Evolutionary conservation across 441 rosid species (phyloP).

Genomic region (Erysimum pusillum): DNA sequence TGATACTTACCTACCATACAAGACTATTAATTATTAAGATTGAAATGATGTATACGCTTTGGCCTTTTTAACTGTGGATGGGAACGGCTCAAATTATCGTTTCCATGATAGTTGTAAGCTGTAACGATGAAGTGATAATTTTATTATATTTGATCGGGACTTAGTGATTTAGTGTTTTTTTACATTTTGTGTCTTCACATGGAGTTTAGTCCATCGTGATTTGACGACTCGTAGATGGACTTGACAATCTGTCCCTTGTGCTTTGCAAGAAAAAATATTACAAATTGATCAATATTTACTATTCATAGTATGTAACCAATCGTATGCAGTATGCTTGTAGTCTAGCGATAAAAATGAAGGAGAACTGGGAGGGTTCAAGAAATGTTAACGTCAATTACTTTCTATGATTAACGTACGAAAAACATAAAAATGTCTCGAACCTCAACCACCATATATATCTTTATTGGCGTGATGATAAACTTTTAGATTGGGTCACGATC

Average conservation of each 20-base stretch:
- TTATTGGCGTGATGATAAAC: conserved; percentile 44
- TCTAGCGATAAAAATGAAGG: not conserved
- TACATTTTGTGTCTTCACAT: not conserved
- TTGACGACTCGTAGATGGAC: not conserved
- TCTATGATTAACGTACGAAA: conserved; percentile 17
- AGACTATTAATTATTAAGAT: too few relatives aligned
- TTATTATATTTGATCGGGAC: too few relatives aligned
- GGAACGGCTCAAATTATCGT: too few relatives aligned
- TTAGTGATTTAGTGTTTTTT: not conserved
- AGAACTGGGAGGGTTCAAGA: conserved; percentile 15
- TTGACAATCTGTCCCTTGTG: not conserved
- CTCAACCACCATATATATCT: not conserved
- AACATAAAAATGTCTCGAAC: not conserved
- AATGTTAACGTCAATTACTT: conserved; percentile 26
- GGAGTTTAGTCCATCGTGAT: not conserved
- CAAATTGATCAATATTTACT: not conserved
- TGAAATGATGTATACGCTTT: too few relatives aligned
- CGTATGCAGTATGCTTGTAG: conserved; percentile 15
- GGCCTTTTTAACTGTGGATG: too few relatives aligned
- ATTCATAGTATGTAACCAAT: not conserved
- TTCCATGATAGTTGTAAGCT: too few relatives aligned
- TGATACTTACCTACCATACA: too few relatives aligned
- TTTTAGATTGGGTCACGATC: conserved; percentile 45
- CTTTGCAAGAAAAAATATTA: not conserved
- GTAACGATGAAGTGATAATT: too few relatives aligned